A percentile compares a stretch with the other conserved stretches of the same genome.
phyloP scores from a whole-genome alignment of 1,139 yeast genomes.

The Kodamaea arcana region DNA sequence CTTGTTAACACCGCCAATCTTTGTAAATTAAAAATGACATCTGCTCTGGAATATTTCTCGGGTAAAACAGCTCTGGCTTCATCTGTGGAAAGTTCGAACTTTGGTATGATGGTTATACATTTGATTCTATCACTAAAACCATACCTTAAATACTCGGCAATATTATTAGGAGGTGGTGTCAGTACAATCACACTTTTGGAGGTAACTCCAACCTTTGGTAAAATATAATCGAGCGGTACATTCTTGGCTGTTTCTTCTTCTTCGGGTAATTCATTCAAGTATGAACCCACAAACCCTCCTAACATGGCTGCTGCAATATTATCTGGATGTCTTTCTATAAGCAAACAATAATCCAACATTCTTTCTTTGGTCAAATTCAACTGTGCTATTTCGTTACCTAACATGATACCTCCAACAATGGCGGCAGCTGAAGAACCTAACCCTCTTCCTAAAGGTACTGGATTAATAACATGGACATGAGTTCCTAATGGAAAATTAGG shows the following conservation, averaged over 20 bases:
- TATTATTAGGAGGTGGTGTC: conserved; percentile 66
- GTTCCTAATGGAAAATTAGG: conserved; percentile 80
- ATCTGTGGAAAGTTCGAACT: conserved; percentile 92
- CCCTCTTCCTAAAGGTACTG: conserved; percentile 95
- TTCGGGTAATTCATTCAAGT: conserved; percentile 71
- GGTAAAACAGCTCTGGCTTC: conserved; percentile 89
- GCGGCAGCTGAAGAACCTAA: conserved; percentile 99
- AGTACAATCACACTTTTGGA: conserved; percentile 49
- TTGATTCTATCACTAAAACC: conserved; percentile 77
- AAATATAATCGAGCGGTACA: conserved; percentile 78
- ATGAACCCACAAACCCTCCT: conserved; percentile 97
- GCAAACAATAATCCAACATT: conserved; percentile 87
- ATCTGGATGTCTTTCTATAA: conserved; percentile 98
- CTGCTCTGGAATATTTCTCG: conserved; percentile 68
- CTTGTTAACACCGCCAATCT: conserved; percentile 42
- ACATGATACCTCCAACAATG: conserved; percentile 92
- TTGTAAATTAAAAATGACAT: conserved; percentile 79
- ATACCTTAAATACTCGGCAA: conserved; percentile 87
- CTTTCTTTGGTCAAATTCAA: conserved; percentile 71
- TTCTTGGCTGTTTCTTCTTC: conserved; percentile 70
- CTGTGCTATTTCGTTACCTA: conserved; percentile 81
- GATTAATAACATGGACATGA: conserved; percentile 74
- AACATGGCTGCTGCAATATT: conserved; percentile 98
- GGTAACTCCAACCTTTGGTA: conserved; percentile 64
- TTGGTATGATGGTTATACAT: conserved; percentile 88